Evolutionary conservation across 2,329 filamentous ascomycete genomes (phyloP).

Genomic region (Ophidiomyces ophidiicola): DNA sequence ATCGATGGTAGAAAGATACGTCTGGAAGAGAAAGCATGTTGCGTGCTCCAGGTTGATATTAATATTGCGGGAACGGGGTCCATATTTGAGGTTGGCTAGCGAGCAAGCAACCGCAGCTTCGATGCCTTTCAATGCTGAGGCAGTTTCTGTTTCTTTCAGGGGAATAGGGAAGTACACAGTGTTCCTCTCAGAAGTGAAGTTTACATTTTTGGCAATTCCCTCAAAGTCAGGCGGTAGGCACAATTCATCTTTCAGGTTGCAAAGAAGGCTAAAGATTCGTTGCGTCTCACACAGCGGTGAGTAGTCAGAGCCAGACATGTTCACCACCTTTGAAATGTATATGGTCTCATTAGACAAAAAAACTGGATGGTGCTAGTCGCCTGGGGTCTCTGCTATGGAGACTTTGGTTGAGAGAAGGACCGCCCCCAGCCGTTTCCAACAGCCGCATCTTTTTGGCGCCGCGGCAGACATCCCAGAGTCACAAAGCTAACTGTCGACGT

Average conservation of each 20-base stretch:
- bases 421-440: too few relatives aligned
- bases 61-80: slow-evolving; percentile 26
- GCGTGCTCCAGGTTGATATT: slow-evolving; percentile 29
- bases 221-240: slow-evolving; percentile 24
- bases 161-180: slow-evolving; percentile 34
- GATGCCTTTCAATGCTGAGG: slow-evolving; percentile 46
- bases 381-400: too few relatives aligned
- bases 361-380: too few relatives aligned
- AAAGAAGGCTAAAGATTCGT: slow-evolving; percentile 29
- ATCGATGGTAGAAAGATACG: slow-evolving; percentile 33
- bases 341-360: not conserved
- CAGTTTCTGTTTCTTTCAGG: slow-evolving; percentile 43
- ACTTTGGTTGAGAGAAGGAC: too few relatives aligned
- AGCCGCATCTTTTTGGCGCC: too few relatives aligned
- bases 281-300: slow-evolving; percentile 20
- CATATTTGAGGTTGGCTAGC: slow-evolving; percentile 45
- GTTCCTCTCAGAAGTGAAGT: slow-evolving; percentile 28
- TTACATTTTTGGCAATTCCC: slow-evolving; percentile 24
- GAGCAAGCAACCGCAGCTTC: slow-evolving; percentile 50
- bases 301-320: slow-evolving; percentile 3
- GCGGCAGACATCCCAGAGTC: too few relatives aligned
- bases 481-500: too few relatives aligned
- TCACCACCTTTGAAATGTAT: not conserved
- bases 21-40: slow-evolving; percentile 32
- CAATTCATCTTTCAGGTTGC: slow-evolving; percentile 25